Evolutionary conservation across 2,329 filamentous ascomycete genomes (phyloP).

Genomic region (Stemphylium lycopersici): DNA sequence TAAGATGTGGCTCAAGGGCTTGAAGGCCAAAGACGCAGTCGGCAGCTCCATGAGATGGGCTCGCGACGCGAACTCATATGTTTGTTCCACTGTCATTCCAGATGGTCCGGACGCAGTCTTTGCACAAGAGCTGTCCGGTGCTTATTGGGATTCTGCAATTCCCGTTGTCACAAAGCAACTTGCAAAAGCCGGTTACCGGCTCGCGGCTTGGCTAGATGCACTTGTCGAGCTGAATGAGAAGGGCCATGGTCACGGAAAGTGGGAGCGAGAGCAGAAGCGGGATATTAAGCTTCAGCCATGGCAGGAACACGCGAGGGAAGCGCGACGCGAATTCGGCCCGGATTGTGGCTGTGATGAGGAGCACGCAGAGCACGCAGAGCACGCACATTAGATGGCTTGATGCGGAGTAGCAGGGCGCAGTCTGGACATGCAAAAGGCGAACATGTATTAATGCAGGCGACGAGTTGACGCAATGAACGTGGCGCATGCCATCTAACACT

Average conservation of each 20-base stretch:
- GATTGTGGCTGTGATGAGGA: slow-evolving; percentile 35
- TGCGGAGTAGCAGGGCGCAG: not conserved
- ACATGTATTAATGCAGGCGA: not conserved
- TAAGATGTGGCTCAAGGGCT: slow-evolving; percentile 45
- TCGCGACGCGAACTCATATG: slow-evolving; percentile 50
- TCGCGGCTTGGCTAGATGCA: slow-evolving; percentile 41
- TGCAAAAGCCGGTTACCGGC: slow-evolving; percentile 48
- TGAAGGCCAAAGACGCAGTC: slow-evolving; percentile 46
- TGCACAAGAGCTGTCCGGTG: slow-evolving; percentile 47
- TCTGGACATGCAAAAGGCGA: not conserved
- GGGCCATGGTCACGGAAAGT: slow-evolving; percentile 8
- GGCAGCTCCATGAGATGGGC: slow-evolving; percentile 51
- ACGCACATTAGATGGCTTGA: not conserved
- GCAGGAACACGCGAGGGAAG: slow-evolving; percentile 36
- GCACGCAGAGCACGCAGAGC: slow-evolving; percentile 25
- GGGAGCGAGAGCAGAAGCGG: slow-evolving; percentile 16
- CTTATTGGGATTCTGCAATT: slow-evolving; percentile 46
- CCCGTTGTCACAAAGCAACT: slow-evolving; percentile 52
- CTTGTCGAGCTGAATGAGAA: slow-evolving; percentile 31
- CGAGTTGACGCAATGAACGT: not conserved
- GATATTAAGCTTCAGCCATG: slow-evolving; percentile 30
- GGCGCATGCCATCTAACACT: not conserved
- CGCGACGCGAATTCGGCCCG: slow-evolving; percentile 36
- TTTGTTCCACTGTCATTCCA: slow-evolving; percentile 52
- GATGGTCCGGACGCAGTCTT: slow-evolving; percentile 46